Evolutionary conservation across 1,284 basidiomycete genomes (phyloP).

Genomic region (Puccinia brachypodii): DNA sequence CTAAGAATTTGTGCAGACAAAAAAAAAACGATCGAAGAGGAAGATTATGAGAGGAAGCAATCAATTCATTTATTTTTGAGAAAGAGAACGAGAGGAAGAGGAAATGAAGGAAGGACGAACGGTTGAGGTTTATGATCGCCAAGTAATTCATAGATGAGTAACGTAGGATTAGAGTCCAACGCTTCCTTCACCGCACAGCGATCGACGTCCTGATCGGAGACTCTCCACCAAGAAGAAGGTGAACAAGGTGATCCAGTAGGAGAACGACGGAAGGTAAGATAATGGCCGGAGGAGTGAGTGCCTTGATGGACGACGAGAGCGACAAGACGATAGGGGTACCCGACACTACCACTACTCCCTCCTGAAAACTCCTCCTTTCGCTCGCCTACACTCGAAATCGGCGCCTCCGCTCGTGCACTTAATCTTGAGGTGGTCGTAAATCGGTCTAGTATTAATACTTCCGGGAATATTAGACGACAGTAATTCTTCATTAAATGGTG

Average conservation of each 20-base stretch:
- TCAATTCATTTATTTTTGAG: too few relatives aligned
- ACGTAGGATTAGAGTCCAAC: conserved; percentile 72
- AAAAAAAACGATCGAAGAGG: too few relatives aligned
- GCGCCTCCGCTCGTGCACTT: conserved; percentile 46
- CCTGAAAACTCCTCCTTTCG: too few relatives aligned
- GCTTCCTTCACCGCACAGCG: conserved; percentile 75
- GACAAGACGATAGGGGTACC: conserved; percentile 59
- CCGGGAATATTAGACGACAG: conserved; percentile 74
- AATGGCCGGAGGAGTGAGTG: conserved; percentile 84
- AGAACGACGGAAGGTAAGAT: conserved; percentile 80
- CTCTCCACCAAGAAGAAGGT: conserved; percentile 72
- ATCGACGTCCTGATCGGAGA: conserved; percentile 78
- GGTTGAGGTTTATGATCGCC: not conserved
- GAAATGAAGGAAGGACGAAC: not conserved
- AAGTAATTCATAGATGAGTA: conserved; percentile 79
- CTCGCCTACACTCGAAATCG: conserved; percentile 50
- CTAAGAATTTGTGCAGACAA: too few relatives aligned
- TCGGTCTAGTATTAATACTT: conserved; percentile 78
- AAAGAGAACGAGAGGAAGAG: not conserved
- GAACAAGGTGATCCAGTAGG: too few relatives aligned
- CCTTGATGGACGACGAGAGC: conserved; percentile 87
- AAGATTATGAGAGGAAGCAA: too few relatives aligned
- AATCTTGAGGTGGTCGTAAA: conserved; percentile 75
- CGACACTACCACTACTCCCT: not conserved
- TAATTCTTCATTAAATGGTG: conserved; percentile 79